A percentile compares a stretch with the other conserved stretches of the same genome.
Conservation (phyloP, 352 stramenopile genomes). For the Pythium scleroteichum region DNA sequence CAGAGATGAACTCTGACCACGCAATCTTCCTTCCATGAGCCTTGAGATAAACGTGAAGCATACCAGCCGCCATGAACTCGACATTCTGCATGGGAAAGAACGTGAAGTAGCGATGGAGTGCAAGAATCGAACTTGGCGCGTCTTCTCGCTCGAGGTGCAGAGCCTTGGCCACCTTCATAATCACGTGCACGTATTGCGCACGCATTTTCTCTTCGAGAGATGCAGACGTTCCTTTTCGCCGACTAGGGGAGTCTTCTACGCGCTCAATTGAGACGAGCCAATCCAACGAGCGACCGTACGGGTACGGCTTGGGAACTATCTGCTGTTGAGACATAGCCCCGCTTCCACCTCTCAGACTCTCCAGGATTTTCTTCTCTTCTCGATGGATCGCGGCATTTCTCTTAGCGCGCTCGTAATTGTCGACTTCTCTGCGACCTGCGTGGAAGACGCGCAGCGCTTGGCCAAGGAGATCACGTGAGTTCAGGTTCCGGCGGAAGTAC, state of each 20-base stretch:
- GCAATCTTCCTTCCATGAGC: slow-evolving; percentile 57
- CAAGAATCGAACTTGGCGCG: slow-evolving; percentile 71
- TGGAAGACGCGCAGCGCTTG: slow-evolving; percentile 58
- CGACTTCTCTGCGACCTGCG: slow-evolving; percentile 56
- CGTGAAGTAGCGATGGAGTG: slow-evolving; percentile 77
- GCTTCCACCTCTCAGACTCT: no score
- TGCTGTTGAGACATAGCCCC: background rate
- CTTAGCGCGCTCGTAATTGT: slow-evolving; percentile 63
- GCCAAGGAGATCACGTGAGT: slow-evolving; percentile 52
- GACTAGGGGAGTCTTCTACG: slow-evolving; percentile 58
- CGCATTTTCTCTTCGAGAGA: slow-evolving; percentile 69
- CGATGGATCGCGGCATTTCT: slow-evolving; percentile 35
- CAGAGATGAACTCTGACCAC: slow-evolving; percentile 66
- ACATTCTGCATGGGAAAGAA: slow-evolving; percentile 74
- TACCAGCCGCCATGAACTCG: slow-evolving; percentile 64
- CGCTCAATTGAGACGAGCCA: slow-evolving; percentile 70
- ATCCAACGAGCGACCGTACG: slow-evolving; percentile 63
- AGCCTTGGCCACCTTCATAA: slow-evolving; percentile 62
- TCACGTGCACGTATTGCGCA: slow-evolving; percentile 59
- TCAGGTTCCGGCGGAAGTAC: slow-evolving; percentile 54
- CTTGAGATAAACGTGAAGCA: slow-evolving; percentile 80
- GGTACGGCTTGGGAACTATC: slow-evolving; percentile 27
- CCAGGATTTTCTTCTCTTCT: background rate
- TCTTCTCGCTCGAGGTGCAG: slow-evolving; percentile 71
- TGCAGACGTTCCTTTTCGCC: slow-evolving; percentile 52